Conservation (phyloP, 768 basidiomycete genomes). For the Phanerochaete carnosa region DNA sequence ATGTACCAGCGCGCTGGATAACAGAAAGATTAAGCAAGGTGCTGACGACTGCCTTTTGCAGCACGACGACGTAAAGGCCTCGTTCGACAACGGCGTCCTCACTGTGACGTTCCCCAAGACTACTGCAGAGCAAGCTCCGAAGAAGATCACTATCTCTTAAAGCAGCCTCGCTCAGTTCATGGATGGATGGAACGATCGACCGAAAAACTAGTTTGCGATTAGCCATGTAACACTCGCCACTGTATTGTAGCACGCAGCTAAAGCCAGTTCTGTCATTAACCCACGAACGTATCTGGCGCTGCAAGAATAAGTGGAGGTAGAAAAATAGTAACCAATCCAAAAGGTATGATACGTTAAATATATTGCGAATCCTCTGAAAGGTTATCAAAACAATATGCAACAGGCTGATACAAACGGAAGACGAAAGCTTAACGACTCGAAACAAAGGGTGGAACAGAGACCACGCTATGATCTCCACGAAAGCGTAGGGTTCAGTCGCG, state of each 20-base stretch:
- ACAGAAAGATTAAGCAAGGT: no score
- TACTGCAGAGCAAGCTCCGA: slow-evolving; percentile 28
- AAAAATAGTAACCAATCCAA: neutral
- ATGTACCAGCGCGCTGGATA: neutral
- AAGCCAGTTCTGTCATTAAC: no score
- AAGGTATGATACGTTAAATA: slow-evolving; percentile 2
- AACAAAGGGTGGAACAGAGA: neutral
- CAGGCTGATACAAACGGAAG: neutral
- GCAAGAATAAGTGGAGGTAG: no score
- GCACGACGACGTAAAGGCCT: slow-evolving; percentile 44
- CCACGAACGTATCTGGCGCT: no score
- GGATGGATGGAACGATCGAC: no score
- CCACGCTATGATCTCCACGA: slow-evolving; percentile 19
- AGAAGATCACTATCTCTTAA: slow-evolving; percentile 35
- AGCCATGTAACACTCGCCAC: no score
- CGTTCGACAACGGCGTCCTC: slow-evolving; percentile 51
- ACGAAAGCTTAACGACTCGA: neutral
- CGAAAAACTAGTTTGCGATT: no score
- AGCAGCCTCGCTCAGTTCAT: neutral
- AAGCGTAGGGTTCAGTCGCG: slow-evolving; percentile 27
- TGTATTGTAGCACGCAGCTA: no score
- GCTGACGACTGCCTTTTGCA: slow-evolving; percentile 13
- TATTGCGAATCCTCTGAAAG: neutral
- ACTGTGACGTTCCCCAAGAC: slow-evolving; percentile 52
- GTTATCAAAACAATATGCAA: neutral